Conservation (phyloP, 352 stramenopile species). For the Discostella stelligera region DNA sequence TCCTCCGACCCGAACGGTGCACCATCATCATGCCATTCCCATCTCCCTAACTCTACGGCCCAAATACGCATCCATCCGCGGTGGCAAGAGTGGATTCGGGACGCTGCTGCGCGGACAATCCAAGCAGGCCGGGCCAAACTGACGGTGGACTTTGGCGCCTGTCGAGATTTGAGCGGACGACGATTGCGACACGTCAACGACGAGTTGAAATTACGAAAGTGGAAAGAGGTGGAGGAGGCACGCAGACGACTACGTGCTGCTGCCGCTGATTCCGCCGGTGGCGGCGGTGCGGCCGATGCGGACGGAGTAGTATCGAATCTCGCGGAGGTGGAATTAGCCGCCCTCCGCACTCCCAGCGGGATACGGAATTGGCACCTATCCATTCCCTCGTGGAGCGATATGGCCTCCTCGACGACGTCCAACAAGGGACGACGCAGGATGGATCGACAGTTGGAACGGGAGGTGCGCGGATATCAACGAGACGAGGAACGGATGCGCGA, state of each 20-base stretch:
- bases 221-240: conserved; percentile 44
- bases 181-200: conserved; percentile 88
- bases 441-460: conserved; percentile 55
- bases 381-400: conserved; percentile 67
- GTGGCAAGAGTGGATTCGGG: conserved; percentile 79
- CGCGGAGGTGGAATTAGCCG: conserved; percentile 16
- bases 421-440: conserved; percentile 59
- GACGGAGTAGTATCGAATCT: conserved; percentile 22
- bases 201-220: conserved; percentile 79
- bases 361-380: conserved; percentile 80
- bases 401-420: conserved; percentile 28
- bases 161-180: conserved; percentile 87
- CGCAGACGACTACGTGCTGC: conserved; percentile 25
- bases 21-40: conserved; percentile 13
- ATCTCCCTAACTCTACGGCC: conserved; percentile 17
- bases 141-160: conserved; percentile 88
- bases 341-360: conserved; percentile 61
- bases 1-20: not conserved
- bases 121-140: conserved; percentile 72
- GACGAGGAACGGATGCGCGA: conserved; percentile 36
- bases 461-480: conserved; percentile 55
- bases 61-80: conserved; percentile 21
- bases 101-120: conserved; percentile 79
- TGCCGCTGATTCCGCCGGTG: not conserved
- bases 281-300: not conserved